Base-by-base conservation (phyloP, 106 monocot species). In the Hemerocallis citrina region DNA sequence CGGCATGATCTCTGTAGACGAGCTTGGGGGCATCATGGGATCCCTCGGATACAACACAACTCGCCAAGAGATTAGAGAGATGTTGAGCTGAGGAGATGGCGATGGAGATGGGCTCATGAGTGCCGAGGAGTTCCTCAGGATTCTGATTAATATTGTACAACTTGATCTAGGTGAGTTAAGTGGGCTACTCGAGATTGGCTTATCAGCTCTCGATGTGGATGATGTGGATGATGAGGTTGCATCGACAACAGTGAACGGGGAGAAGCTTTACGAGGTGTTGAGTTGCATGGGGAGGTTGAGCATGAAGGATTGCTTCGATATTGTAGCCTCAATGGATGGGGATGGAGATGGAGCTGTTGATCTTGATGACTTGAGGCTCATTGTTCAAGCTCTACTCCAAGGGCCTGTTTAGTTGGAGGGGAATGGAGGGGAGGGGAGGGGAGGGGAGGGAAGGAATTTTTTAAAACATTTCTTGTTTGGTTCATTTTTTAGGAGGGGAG, bases 341-440 rank as follows among this genome's bases (percentile, higher is more conserved):
- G 77, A 83, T 55, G 74, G 77, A 1, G 77, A 83, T 39, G 82
- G 82, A 2, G 59, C 65, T 14, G 61, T 77, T 32, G 70, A 20
- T 9, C 2, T 83, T 9, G 78, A 74, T 34, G 82, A 83, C 32
- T 32, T 83, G 31, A 65, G 57, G 45, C 28, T 68, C 33, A 64
- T 81, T 40, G 72, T 75, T 1, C 29, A 71, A 13, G 65, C 73
- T 14, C 65, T 73, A 0, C 58, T 59, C 59, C 59, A 64, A 16
- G 36, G 36, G n/a, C n/a, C n/a, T n/a, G n/a, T n/a, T n/a, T n/a
- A n/a, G n/a, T n/a, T n/a, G n/a, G n/a, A n/a, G n/a, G n/a, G n/a
- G n/a, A n/a, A n/a, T n/a, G n/a, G n/a, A n/a, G n/a, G n/a, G n/a
- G n/a, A n/a, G n/a, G n/a, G n/a, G n/a, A n/a, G n/a, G n/a, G n/a